A percentile compares a stretch with the other conserved stretches of the same genome.
Evolutionary conservation across 495 filamentous ascomycete genomes (phyloP).

Genomic region (Penicillium argentinense): DNA sequence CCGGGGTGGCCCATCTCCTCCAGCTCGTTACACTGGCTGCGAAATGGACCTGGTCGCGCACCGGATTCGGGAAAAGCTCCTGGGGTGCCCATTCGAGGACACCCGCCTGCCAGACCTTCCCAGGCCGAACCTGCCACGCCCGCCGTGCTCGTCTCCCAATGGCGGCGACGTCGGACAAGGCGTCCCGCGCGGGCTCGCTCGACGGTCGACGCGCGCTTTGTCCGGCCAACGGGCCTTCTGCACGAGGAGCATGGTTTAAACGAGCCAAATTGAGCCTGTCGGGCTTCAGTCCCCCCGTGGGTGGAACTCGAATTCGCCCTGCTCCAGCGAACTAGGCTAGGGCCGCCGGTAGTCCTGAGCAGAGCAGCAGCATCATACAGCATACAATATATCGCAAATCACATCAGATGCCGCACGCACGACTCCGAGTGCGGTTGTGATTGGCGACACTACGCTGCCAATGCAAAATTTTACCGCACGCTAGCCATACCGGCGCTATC

Average conservation of each 20-base stretch:
- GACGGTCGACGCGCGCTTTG: neutral
- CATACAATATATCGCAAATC: too few species aligned
- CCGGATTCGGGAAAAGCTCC: slow-evolving; percentile 18
- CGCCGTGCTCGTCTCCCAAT: slow-evolving; percentile 2
- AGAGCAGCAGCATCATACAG: too few species aligned
- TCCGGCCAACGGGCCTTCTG: neutral
- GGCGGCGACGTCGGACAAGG: slow-evolving; percentile 21
- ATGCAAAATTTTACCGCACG: slow-evolving; percentile 1
- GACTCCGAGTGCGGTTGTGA: too few species aligned
- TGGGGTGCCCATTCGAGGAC: slow-evolving; percentile 11
- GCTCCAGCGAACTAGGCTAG: neutral
- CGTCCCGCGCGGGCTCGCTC: slow-evolving; percentile 5
- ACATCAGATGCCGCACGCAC: too few species aligned
- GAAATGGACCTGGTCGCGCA: slow-evolving; percentile 24
- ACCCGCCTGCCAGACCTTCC: neutral
- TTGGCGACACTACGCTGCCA: too few species aligned
- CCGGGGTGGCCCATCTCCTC: slow-evolving; percentile 4
- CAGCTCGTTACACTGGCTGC: slow-evolving; percentile 22
- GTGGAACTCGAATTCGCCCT: neutral
- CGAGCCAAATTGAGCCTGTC: neutral
- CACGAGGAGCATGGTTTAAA: slow-evolving; percentile 9
- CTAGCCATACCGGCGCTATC: neutral
- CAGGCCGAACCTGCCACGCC: neutral
- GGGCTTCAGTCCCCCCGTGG: neutral
- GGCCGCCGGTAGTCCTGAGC: too few species aligned